phyloP scores from a whole-genome alignment of 78 protist species.

The Speleostelium caveatum region DNA sequence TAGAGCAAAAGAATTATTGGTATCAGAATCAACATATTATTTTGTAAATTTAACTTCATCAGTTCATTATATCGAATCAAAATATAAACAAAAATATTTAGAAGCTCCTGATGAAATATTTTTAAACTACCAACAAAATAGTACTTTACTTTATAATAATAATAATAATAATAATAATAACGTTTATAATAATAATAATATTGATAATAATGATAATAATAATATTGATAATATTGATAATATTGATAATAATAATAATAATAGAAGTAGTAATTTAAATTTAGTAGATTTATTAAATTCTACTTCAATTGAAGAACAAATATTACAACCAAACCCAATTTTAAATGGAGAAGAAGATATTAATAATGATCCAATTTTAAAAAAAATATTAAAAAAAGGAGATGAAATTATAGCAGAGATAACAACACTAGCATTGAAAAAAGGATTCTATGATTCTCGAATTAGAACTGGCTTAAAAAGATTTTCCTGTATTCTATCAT shows the following conservation, averaged over 20 bases:
- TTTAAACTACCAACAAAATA: neutral
- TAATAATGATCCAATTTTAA: slow-evolving; percentile 21
- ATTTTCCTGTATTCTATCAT: slow-evolving; percentile 3
- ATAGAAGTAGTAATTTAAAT: too few species aligned
- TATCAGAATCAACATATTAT: slow-evolving; percentile 46
- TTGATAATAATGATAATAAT: neutral
- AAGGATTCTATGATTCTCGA: slow-evolving; percentile 27
- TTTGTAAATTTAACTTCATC: slow-evolving; percentile 31
- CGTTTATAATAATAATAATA: neutral
- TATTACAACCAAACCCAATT: too few species aligned
- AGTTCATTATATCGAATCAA: slow-evolving; percentile 4
- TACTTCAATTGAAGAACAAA: too few species aligned
- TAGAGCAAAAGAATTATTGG: slow-evolving; percentile 36
- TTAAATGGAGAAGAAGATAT: neutral
- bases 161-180: neutral
- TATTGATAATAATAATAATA: too few species aligned
- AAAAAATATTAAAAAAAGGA: neutral
- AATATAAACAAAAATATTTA: slow-evolving; percentile 8
- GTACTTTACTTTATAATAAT: neutral
- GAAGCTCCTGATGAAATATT: neutral
- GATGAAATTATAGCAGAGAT: slow-evolving; percentile 27
- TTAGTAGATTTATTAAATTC: too few species aligned
- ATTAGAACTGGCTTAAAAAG: slow-evolving; percentile 48
- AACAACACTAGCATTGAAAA: slow-evolving; percentile 8
- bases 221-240: neutral